A percentile compares a stretch with the other conserved stretches of the same genome.
These are phyloP conservation scores for Boechera stricta DNA, from an alignment of 345 rosid species.

Conservation along the genomic window DNA sequence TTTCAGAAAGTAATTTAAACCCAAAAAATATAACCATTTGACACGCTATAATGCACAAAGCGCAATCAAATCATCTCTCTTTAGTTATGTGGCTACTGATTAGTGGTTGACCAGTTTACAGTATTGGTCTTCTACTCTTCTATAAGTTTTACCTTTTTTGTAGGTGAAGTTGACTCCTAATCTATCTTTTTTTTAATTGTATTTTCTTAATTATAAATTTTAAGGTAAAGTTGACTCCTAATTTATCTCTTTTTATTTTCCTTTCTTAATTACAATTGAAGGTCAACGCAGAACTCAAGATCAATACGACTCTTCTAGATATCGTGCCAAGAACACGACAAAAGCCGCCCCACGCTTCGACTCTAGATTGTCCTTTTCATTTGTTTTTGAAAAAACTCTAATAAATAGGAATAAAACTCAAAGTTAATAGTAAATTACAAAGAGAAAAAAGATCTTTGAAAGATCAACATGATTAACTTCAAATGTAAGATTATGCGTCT, in stretches of 20 bases:
- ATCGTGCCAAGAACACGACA: slow-evolving; percentile 44
- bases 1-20: slow-evolving; percentile 2
- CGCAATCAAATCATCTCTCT: background rate
- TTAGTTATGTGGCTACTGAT: slow-evolving; percentile 24
- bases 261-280: background rate
- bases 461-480: background rate
- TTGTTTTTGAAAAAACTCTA: background rate
- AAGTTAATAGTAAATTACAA: background rate
- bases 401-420: background rate
- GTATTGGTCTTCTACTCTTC: background rate
- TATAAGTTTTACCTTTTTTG: slow-evolving; percentile 3
- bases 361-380: slow-evolving; percentile 35
- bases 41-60: background rate
- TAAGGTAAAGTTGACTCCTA: slow-evolving; percentile 41
- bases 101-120: slow-evolving; percentile 28
- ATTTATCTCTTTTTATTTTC: background rate
- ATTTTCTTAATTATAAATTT: background rate
- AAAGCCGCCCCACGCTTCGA: slow-evolving; percentile 50
- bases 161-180: slow-evolving; percentile 41
- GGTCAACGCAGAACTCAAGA: slow-evolving; percentile 47
- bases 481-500: background rate
- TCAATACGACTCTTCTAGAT: slow-evolving; percentile 39
- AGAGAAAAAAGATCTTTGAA: background rate
- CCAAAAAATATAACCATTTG: background rate
- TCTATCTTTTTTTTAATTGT: background rate